Evolutionary conservation across 1,284 basidiomycete species (phyloP).

Genomic region (Phylloporus sp.): DNA sequence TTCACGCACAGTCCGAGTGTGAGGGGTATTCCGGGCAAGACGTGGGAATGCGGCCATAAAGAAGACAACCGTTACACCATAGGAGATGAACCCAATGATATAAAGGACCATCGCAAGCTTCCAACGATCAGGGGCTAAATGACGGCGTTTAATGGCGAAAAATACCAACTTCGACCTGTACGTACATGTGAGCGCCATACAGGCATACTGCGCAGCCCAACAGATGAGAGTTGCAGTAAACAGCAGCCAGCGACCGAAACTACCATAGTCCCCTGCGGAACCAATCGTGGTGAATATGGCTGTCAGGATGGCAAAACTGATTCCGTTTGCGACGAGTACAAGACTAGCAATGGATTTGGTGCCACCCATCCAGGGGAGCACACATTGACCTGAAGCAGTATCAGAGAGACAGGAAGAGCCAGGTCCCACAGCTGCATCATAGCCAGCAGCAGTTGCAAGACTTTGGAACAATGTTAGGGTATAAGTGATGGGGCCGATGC

Average conservation of each 20-base stretch:
- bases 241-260: constrained; percentile 80
- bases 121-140: constrained; percentile 72
- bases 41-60: constrained; percentile 86
- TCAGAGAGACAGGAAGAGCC: constrained; percentile 68
- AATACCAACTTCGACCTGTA: constrained; percentile 2
- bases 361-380: constrained; percentile 75
- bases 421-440: constrained; percentile 68
- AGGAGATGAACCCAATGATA: constrained; percentile 82
- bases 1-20: constrained; percentile 65
- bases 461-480: constrained; percentile 79
- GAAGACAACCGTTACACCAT: constrained; percentile 81
- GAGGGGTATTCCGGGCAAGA: constrained; percentile 80
- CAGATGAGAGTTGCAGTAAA: constrained; percentile 76
- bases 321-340: constrained; percentile 77
- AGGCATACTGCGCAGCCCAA: constrained; percentile 82
- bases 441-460: constrained; percentile 72
- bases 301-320: constrained; percentile 83
- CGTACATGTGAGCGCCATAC: constrained; percentile 74
- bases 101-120: constrained; percentile 78
- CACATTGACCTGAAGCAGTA: constrained; percentile 71
- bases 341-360: constrained; percentile 77
- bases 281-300: constrained; percentile 83
- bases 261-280: constrained; percentile 83
- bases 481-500: constrained; percentile 68
- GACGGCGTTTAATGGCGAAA: neutral